phyloP scores from a whole-genome alignment of 2,329 filamentous ascomycete genomes.

The Escovopsis sp. region DNA sequence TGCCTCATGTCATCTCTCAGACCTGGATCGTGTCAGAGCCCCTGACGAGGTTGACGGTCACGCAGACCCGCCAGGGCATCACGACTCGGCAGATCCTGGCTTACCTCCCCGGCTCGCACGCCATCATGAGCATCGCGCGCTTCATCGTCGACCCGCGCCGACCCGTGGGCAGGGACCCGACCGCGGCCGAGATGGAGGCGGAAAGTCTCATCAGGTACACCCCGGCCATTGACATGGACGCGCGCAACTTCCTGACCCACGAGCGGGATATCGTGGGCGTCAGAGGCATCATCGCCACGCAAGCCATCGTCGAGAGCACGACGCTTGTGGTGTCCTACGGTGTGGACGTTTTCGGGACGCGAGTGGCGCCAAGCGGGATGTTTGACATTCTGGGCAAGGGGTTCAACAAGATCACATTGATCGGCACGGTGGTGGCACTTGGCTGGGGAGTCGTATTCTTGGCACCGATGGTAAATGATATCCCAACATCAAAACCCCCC shows the following conservation, averaged over 20 bases:
- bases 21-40: conserved; percentile 66
- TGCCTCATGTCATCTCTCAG: conserved; percentile 67
- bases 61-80: conserved; percentile 85
- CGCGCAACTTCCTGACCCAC: conserved; percentile 67
- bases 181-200: conserved; percentile 55
- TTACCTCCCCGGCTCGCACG: conserved; percentile 56
- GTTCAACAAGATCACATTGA: conserved; percentile 79
- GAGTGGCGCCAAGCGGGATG: conserved; percentile 71
- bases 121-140: conserved; percentile 68
- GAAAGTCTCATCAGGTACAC: conserved; percentile 70
- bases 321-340: conserved; percentile 81
- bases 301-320: conserved; percentile 80
- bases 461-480: conserved; percentile 62
- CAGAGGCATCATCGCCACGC: conserved; percentile 54
- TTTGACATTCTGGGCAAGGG: conserved; percentile 90
- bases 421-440: conserved; percentile 71
- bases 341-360: conserved; percentile 73
- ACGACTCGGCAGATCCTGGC: conserved; percentile 70
- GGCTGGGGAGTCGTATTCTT: conserved; percentile 61
- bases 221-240: conserved; percentile 70
- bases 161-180: conserved; percentile 73
- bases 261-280: conserved; percentile 68
- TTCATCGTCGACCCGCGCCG: conserved; percentile 71
- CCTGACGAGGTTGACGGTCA: conserved; percentile 68
- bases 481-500: background rate